Base-by-base conservation (phyloP, 208 protist species). In the Acanthamoeba lenticulata region DNA sequence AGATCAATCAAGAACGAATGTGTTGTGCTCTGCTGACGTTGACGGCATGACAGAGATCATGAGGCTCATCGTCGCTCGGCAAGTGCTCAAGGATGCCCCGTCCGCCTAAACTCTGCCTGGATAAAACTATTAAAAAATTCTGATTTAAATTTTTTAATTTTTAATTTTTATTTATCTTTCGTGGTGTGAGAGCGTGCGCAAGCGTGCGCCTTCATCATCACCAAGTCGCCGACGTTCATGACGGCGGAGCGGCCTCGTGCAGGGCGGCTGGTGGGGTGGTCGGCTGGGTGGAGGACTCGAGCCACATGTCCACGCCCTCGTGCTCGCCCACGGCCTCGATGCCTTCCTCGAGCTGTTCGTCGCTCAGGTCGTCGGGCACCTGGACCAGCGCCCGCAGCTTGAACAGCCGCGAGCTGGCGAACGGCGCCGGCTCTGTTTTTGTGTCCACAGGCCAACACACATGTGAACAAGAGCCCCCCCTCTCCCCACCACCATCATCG, bases 11-110 rank as follows among this genome's bases (percentile, higher is more conserved):
- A n/a, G n/a, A n/a, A n/a, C n/a, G n/a, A n/a, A n/a, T 49, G 72
- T 38, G 1, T 49, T 44, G 40, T 81, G 11, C 24, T 32, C 40
- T n/a, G n/a, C n/a, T n/a, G n/a, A n/a, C n/a, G n/a, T n/a, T n/a
- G n/a, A 93, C 34, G 79, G 92, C 4, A 96, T 95, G n/a, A 38
- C 62, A 85, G 96, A 98, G 85, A 91, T 98, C 36, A 98, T 98
- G 97, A 57, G 93, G 40, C 44, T 97, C 27, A 97, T 98, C 42
- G 88, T 97, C 19, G 74, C 72, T 6, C 95, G 96, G 29, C 27
- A 92, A 36, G 44, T 97, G 47, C 49, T 96, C 40, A 62, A 89
- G 45, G 52, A 89, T 27, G 49, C 79, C 42, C 40, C 52, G 79
- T 17, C 52, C 17, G 21, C 49, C 32, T 65, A n/a, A n/a, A n/a